These are phyloP conservation scores for Acidiella bohemica DNA, from an alignment of 495 filamentous ascomycete genomes.

Conservation along the genomic window DNA sequence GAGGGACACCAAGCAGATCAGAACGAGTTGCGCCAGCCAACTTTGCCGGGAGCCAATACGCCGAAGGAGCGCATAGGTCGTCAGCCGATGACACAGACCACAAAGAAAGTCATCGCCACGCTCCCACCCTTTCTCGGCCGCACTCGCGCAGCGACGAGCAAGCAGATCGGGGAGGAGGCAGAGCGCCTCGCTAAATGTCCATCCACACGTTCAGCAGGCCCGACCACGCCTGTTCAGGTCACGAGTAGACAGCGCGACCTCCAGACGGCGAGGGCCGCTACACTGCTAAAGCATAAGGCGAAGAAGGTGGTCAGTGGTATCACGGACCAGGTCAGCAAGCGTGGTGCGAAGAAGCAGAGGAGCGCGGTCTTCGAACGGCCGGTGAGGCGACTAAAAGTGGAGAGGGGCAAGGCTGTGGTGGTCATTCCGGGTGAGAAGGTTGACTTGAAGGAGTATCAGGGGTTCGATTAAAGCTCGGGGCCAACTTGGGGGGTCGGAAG, in stretches of 20 bases:
- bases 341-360: not conserved
- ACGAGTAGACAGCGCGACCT: not conserved
- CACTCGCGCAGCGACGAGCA: slow-evolving; percentile 1
- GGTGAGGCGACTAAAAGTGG: too few relatives aligned
- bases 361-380: too few relatives aligned
- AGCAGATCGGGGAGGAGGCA: not conserved
- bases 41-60: not conserved
- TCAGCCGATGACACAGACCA: not conserved
- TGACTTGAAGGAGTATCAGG: too few relatives aligned
- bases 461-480: too few relatives aligned
- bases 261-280: slow-evolving; percentile 1
- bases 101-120: not conserved
- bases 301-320: too few relatives aligned
- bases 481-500: too few relatives aligned
- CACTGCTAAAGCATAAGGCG: slow-evolving; percentile 1
- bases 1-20: not conserved
- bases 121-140: not conserved
- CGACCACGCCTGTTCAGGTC: not conserved
- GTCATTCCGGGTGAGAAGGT: too few relatives aligned
- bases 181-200: not conserved
- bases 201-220: not conserved
- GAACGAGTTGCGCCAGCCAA: not conserved
- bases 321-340: not conserved
- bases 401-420: too few relatives aligned
- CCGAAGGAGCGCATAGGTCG: not conserved